Percentiles rank a stretch among this genome's conserved stretches.
phyloP scores from a whole-genome alignment of 2,329 filamentous ascomycete species.

The Escovopsis sp. region DNA sequence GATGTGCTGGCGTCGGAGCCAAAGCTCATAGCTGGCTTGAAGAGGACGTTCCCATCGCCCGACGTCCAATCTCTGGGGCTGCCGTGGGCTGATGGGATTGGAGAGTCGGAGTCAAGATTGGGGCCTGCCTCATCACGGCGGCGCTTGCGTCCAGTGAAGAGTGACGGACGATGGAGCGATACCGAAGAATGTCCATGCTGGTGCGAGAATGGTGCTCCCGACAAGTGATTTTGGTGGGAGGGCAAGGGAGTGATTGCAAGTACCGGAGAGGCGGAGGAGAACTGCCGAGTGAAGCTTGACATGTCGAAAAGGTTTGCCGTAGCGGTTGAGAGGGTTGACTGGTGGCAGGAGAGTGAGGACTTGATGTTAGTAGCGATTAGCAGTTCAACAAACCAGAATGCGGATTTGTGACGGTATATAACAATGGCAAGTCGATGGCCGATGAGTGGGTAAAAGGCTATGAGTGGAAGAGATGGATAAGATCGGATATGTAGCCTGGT shows the following conservation, averaged over 20 bases:
- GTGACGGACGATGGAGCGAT: slow-evolving; percentile 9
- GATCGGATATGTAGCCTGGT: background rate
- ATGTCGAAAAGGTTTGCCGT: background rate
- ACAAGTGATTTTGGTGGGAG: slow-evolving; percentile 18
- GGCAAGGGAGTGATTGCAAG: slow-evolving; percentile 24
- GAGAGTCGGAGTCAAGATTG: slow-evolving; percentile 48
- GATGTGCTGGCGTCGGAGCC: slow-evolving; percentile 45
- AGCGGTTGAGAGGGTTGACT: background rate
- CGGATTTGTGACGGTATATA: no score
- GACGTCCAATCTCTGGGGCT: slow-evolving; percentile 53
- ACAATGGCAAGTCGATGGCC: no score
- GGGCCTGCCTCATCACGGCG: slow-evolving; percentile 58
- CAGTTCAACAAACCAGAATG: background rate
- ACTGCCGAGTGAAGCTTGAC: background rate
- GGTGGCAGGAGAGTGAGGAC: background rate
- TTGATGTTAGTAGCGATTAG: background rate
- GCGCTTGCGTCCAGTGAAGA: slow-evolving; percentile 50
- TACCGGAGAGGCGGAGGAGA: slow-evolving; percentile 26
- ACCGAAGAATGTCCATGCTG: slow-evolving; percentile 10
- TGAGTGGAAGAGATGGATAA: background rate
- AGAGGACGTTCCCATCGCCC: slow-evolving; percentile 58
- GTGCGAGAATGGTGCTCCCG: slow-evolving; percentile 16
- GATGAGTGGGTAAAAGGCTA: no score
- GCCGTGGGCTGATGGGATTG: slow-evolving; percentile 28
- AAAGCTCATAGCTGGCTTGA: slow-evolving; percentile 47